These are phyloP conservation scores for Talaromyces marneffei DNA, from an alignment of 2,329 filamentous ascomycete species.

Conservation along the genomic window DNA sequence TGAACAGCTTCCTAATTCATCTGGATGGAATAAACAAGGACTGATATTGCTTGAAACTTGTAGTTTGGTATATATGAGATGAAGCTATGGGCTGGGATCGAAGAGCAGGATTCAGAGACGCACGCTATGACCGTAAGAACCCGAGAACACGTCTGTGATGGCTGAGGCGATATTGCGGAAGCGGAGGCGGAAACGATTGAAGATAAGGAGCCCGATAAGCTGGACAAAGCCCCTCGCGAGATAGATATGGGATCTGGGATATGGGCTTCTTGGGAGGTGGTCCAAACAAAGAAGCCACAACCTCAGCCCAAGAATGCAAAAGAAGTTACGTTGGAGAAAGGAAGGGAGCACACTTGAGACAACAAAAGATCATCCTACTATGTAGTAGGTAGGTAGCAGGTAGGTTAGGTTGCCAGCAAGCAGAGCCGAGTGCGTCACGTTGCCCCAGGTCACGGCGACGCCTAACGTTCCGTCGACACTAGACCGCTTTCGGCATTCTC, in stretches of 20 bases:
- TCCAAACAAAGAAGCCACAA: not conserved
- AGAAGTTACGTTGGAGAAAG: not conserved
- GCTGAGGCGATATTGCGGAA: not conserved
- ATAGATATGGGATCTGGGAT: too few species aligned
- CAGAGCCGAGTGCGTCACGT: slow-evolving; percentile 5
- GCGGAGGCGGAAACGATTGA: not conserved
- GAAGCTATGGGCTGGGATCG: not conserved
- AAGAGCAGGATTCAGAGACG: not conserved
- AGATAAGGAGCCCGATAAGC: slow-evolving; percentile 6
- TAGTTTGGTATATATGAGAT: not conserved
- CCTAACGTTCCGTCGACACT: not conserved
- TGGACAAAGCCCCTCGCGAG: not conserved
- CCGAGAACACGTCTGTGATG: not conserved
- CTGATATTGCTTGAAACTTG: not conserved
- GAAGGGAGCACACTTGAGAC: not conserved
- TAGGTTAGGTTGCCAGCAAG: not conserved
- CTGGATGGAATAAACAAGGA: not conserved
- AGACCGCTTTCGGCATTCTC: not conserved
- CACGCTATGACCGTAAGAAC: not conserved
- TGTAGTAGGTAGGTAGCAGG: not conserved
- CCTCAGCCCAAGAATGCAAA: not conserved
- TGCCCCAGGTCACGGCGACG: slow-evolving; percentile 3
- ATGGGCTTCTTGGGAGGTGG: not conserved
- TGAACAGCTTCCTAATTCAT: slow-evolving; percentile 19
- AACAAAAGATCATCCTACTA: not conserved